Evolutionary conservation across 768 basidiomycete species (phyloP).

Genomic region (Tricholoma hemisulphureum): DNA sequence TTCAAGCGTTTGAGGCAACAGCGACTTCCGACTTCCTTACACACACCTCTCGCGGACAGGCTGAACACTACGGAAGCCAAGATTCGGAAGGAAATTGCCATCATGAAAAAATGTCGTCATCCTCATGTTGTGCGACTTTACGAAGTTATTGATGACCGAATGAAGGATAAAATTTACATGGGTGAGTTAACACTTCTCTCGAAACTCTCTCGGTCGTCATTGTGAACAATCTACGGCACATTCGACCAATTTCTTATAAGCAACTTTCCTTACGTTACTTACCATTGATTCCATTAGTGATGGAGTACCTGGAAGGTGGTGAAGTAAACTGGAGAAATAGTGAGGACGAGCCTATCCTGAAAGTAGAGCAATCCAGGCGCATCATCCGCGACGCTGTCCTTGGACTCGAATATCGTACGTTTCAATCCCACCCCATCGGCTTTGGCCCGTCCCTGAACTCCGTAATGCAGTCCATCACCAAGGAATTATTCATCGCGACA

Average conservation of each 20-base stretch:
- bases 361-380: constrained; percentile 76
- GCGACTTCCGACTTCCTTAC: constrained; percentile 47
- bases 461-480: constrained; percentile 82
- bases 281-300: constrained; percentile 50
- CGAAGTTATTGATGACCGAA: constrained; percentile 93
- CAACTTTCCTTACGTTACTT: too few relatives aligned
- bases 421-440: constrained; percentile 8
- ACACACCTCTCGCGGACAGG: constrained; percentile 62
- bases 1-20: constrained; percentile 31
- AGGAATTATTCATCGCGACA: constrained; percentile 98
- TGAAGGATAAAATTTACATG: constrained; percentile 88
- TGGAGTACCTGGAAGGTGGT: constrained; percentile 95
- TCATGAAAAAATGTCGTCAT: constrained; percentile 96
- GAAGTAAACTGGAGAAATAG: constrained; percentile 87
- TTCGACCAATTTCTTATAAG: too few relatives aligned
- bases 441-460: constrained; percentile 9
- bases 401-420: constrained; percentile 92
- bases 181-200: constrained; percentile 52
- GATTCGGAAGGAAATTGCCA: constrained; percentile 92
- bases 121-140: constrained; percentile 85
- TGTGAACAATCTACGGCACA: too few relatives aligned
- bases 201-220: constrained; percentile 4
- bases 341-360: constrained; percentile 68
- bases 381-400: constrained; percentile 93
- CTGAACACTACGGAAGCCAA: constrained; percentile 75